Evolutionary conservation across 257 asterid genomes (phyloP).

Genomic region (Verbascum thapsus): DNA sequence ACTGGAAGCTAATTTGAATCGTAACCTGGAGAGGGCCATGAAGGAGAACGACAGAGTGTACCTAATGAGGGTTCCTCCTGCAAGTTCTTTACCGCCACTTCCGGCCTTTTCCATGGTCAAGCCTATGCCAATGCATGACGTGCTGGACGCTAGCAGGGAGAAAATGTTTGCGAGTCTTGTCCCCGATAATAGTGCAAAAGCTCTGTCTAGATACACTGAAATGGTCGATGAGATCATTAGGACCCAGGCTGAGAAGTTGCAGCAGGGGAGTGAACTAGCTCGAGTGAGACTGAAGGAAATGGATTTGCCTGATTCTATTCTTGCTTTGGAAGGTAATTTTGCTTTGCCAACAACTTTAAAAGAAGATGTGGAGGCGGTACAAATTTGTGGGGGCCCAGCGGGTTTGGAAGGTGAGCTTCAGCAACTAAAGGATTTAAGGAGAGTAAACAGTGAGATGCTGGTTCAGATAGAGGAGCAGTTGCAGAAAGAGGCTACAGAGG

Average conservation of each 20-base stretch:
- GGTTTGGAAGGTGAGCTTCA: constrained; percentile 90
- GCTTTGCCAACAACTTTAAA: constrained; percentile 62
- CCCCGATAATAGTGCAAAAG: constrained; percentile 93
- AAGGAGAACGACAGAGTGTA: constrained; percentile 98
- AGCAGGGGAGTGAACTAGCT: constrained; percentile 97
- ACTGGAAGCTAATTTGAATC: constrained; percentile 65
- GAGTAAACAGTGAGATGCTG: constrained; percentile 91
- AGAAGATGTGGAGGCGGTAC: constrained; percentile 93
- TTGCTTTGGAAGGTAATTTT: constrained; percentile 83
- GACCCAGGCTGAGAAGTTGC: constrained; percentile 95
- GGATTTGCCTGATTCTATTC: constrained; percentile 95
- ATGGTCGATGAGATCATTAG: constrained; percentile 92
- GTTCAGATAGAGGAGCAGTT: constrained; percentile 88
- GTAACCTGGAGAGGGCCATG: constrained; percentile 81
- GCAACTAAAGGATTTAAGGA: constrained; percentile 87
- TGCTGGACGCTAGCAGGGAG: constrained; percentile 84
- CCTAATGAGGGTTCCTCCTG: constrained; percentile 90
- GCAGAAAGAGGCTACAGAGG: constrained; percentile 90
- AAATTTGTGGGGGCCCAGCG: constrained; percentile 93
- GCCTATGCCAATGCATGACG: constrained; percentile 88
- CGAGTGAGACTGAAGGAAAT: constrained; percentile 94
- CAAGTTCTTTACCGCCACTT: constrained; percentile 78
- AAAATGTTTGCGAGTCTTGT: constrained; percentile 94
- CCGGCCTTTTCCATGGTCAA: constrained; percentile 92
- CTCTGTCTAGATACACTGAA: constrained; percentile 94